These are phyloP conservation scores for Plasmodium gonderi DNA, from an alignment of 169 alveolate species.

Conservation along the genomic window DNA sequence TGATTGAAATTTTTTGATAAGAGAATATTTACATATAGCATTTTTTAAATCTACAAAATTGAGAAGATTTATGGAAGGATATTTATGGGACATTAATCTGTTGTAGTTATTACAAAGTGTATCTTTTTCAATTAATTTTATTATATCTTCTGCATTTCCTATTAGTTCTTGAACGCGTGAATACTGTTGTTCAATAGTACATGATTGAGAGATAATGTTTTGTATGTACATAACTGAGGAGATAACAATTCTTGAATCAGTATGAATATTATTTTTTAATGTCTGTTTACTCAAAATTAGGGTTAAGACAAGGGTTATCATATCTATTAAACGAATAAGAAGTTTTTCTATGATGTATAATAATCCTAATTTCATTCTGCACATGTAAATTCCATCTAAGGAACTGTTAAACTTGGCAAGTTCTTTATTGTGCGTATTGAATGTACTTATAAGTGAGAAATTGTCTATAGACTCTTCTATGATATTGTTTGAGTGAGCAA, in stretches of 20 bases:
- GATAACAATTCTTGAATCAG: conserved; percentile 23
- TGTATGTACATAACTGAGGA: conserved; percentile 68
- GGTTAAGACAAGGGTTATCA: conserved; percentile 33
- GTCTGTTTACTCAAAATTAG: conserved; percentile 34
- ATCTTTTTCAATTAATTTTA: conserved; percentile 50
- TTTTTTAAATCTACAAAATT: conserved; percentile 40
- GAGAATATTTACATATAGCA: conserved; percentile 19
- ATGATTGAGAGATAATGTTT: conserved; percentile 55
- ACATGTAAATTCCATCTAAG: conserved; percentile 19
- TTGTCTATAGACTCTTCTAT: conserved; percentile 28
- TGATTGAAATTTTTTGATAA: conserved; percentile 37
- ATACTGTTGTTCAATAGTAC: conserved; percentile 70
- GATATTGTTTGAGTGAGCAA: conserved; percentile 53
- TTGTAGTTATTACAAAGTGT: neutral
- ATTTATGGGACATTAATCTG: neutral
- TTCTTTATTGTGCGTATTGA: conserved; percentile 45
- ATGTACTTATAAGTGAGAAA: conserved; percentile 45
- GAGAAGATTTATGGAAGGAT: neutral
- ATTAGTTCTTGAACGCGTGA: conserved; percentile 69
- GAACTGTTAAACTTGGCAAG: conserved; percentile 21
- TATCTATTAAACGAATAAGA: conserved; percentile 29
- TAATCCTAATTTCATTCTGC: conserved; percentile 59
- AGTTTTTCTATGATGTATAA: conserved; percentile 43
- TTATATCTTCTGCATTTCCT: conserved; percentile 59
- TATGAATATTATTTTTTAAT: conserved; percentile 1